Evolutionary conservation across 1,139 yeast species (phyloP).

Genomic region (Suhomyces kunorum): DNA sequence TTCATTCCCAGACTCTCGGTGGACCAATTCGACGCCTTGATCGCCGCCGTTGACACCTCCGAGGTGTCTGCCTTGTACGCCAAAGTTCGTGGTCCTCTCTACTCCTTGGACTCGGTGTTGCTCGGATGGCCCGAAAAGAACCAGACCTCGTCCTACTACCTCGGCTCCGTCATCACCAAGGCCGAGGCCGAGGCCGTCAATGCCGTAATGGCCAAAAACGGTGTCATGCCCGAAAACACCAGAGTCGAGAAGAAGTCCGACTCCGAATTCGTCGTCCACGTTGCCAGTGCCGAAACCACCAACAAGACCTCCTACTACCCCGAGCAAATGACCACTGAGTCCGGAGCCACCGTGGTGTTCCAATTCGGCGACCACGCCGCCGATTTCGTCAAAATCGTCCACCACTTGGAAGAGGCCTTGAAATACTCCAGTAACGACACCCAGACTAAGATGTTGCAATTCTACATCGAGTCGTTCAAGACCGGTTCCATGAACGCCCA

Average conservation of each 20-base stretch:
- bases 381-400: conserved; percentile 63
- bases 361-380: conserved; percentile 73
- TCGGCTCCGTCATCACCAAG: conserved; percentile 45
- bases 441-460: conserved; percentile 62
- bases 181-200: conserved; percentile 68
- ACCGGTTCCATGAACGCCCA: conserved; percentile 88
- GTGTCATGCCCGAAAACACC: conserved; percentile 81
- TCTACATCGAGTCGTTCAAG: conserved; percentile 67
- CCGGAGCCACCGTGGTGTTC: conserved; percentile 46
- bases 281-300: conserved; percentile 55
- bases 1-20: conserved; percentile 65
- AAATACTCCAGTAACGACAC: conserved; percentile 71
- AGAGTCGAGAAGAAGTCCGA: conserved; percentile 58
- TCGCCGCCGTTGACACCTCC: conserved; percentile 42
- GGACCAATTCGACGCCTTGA: conserved; percentile 50
- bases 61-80: conserved; percentile 42
- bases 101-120: conserved; percentile 49
- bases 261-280: conserved; percentile 51
- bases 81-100: conserved; percentile 50
- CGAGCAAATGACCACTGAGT: conserved; percentile 24
- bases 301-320: conserved; percentile 50
- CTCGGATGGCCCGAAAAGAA: conserved; percentile 81
- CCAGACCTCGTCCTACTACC: conserved; percentile 73
- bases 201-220: conserved; percentile 57
- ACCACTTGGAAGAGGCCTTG: conserved; percentile 57